Conservation (phyloP, 2,329 filamentous ascomycete species). For the Arthrobotrys musiformis region DNA sequence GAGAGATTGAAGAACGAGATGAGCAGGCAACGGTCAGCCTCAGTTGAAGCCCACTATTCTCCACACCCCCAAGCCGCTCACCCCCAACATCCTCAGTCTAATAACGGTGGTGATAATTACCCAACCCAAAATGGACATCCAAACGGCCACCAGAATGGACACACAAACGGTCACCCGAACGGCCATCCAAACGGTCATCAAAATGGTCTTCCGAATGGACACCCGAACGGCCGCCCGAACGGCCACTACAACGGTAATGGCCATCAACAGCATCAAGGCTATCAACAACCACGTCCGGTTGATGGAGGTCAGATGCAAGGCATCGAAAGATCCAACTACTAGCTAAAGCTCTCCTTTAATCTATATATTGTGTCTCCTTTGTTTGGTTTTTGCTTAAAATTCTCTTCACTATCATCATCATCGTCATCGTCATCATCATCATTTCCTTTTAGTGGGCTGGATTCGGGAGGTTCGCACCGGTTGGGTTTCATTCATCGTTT, state of each 20-base stretch:
- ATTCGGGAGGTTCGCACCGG: slow-evolving; percentile 48
- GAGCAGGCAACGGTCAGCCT: slow-evolving; percentile 2
- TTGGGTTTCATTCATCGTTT: slow-evolving; percentile 45
- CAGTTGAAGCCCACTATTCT: slow-evolving; percentile 18
- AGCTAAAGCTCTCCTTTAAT: background rate
- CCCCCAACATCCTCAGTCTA: background rate
- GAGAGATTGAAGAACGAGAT: slow-evolving; percentile 57
- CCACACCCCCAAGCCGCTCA: background rate
- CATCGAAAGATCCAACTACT: slow-evolving; percentile 58
- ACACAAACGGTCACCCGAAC: background rate
- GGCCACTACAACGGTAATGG: slow-evolving; percentile 55
- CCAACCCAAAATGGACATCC: slow-evolving; percentile 29
- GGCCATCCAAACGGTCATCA: slow-evolving; percentile 52
- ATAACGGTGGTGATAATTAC: slow-evolving; percentile 1
- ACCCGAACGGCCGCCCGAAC: background rate
- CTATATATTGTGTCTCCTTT: slow-evolving; percentile 10
- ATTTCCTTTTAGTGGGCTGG: slow-evolving; percentile 47
- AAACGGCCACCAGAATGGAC: slow-evolving; percentile 18
- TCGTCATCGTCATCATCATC: too few relatives aligned
- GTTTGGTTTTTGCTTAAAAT: background rate
- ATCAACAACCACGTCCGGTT: slow-evolving; percentile 36
- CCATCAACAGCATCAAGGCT: slow-evolving; percentile 50
- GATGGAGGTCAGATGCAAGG: slow-evolving; percentile 59
- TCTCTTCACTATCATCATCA: slow-evolving; percentile 33
- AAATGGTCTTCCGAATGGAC: slow-evolving; percentile 17